Evolutionary conservation across 148 eudicot species (phyloP).

Genomic region (Amaranthus cruentus): DNA sequence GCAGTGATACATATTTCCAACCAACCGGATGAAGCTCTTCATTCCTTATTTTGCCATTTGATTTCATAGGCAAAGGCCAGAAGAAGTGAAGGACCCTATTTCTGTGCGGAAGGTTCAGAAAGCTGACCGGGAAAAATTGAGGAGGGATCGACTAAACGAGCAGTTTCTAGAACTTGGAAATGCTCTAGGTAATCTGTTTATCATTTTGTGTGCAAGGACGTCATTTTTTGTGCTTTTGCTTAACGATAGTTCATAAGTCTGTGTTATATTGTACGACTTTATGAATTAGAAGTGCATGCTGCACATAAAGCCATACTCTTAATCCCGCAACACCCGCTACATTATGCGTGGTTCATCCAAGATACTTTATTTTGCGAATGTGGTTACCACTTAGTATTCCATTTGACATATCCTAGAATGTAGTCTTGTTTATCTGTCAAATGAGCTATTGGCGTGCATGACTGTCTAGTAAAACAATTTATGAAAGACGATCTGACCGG

Average conservation of each 20-base stretch:
- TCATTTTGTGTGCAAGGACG: not conserved
- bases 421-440: too few species aligned
- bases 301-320: too few species aligned
- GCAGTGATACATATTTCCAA: too few species aligned
- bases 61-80: conserved; percentile 36
- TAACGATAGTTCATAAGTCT: not conserved
- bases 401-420: too few species aligned
- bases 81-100: conserved; percentile 39
- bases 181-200: conserved; percentile 37
- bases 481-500: too few species aligned
- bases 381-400: too few species aligned
- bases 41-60: not conserved
- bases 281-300: not conserved
- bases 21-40: not conserved
- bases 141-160: conserved; percentile 65
- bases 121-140: conserved; percentile 71
- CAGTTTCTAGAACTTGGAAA: conserved; percentile 58
- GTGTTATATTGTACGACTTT: not conserved
- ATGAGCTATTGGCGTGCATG: too few species aligned
- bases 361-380: too few species aligned
- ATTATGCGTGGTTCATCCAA: too few species aligned
- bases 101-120: conserved; percentile 60
- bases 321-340: too few species aligned
- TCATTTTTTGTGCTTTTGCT: not conserved
- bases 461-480: too few species aligned